Base-by-base conservation (phyloP, 768 basidiomycete genomes). In the Boletus bicolor region DNA sequence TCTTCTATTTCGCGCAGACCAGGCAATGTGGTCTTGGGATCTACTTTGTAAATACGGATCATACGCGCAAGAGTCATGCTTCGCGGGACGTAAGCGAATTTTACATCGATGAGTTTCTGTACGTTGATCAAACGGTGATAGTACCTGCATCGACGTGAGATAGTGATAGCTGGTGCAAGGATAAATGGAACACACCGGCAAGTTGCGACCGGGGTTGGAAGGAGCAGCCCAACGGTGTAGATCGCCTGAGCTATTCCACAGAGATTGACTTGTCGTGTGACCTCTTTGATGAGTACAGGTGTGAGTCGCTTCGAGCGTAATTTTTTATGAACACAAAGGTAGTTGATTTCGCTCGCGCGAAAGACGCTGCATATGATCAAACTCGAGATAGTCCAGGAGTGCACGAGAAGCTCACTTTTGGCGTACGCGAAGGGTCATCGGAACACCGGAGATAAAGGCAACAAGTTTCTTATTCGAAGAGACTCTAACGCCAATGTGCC, bases 311-410 rank as follows among this genome's bases (percentile, higher is more conserved):
- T 98, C 0, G 93, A 91, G 17, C 97, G 88, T 36, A 98, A 76
- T 72, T 97, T 98, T 77, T 99, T 99, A 81, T 97, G 95, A 1
- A 98, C 86, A 65, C 93, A 96, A 48, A 99, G 87, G 73, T 91
- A 98, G 72, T 98, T 99, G 76, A 99, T 95, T 73, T 98, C 97
- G 69, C 86, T 86, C 41, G 85, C 83, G 30, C 72, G 75, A 66
- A 98, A 79, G 6, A 77, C 73, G 44, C 91, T 94, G 57, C 36
- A 55, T 64, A 28, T n/a, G 14, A 39, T 62, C 46, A 61, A 56
- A 44, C 24, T 44, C 19, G 49, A 37, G 41, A 19, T 39, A 34
- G 49, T n/a, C 21, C 41, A 50, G 10, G 15, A 52, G 14, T 17
- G 41, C 30, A 42, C 34, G 15, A 51, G 41, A 42, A 21, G 72